These are phyloP conservation scores for Linnemannia exigua DNA, from an alignment of 192 early-diverging fungal species.

Conservation along the genomic window DNA sequence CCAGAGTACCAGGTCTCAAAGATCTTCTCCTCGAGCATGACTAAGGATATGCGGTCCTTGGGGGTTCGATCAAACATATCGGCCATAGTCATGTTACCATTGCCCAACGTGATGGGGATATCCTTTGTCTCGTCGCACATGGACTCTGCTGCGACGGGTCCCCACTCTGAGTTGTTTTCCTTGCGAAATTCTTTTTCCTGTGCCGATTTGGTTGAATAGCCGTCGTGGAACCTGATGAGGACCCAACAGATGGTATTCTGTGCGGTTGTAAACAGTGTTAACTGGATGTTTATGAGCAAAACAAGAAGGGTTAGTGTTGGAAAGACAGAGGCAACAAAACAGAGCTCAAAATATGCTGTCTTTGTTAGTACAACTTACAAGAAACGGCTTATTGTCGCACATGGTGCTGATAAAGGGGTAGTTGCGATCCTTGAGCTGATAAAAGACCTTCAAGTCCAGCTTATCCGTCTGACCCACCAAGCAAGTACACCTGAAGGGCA, in stretches of 20 bases:
- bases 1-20: conserved; percentile 23
- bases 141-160: neutral
- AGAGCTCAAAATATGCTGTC: too few species aligned
- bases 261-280: too few species aligned
- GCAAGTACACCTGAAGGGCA: conserved; percentile 7
- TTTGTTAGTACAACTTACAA: too few species aligned
- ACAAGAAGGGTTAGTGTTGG: too few species aligned
- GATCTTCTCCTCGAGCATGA: conserved; percentile 16
- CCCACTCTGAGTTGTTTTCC: conserved; percentile 19
- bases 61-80: conserved; percentile 1
- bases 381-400: too few species aligned
- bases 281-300: too few species aligned
- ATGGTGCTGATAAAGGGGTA: too few species aligned
- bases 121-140: neutral
- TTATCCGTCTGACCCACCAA: conserved; percentile 16
- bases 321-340: too few species aligned
- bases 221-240: too few species aligned
- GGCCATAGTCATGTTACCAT: neutral
- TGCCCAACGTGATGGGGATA: neutral
- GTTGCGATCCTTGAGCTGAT: neutral
- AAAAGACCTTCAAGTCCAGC: neutral
- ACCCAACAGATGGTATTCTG: too few species aligned
- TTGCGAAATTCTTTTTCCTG: too few species aligned
- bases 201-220: too few species aligned
- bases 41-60: neutral